A percentile compares a stretch with the other conserved stretches of the same genome.
phyloP scores from a whole-genome alignment of 768 basidiomycete genomes.

The Hericium coralloides region DNA sequence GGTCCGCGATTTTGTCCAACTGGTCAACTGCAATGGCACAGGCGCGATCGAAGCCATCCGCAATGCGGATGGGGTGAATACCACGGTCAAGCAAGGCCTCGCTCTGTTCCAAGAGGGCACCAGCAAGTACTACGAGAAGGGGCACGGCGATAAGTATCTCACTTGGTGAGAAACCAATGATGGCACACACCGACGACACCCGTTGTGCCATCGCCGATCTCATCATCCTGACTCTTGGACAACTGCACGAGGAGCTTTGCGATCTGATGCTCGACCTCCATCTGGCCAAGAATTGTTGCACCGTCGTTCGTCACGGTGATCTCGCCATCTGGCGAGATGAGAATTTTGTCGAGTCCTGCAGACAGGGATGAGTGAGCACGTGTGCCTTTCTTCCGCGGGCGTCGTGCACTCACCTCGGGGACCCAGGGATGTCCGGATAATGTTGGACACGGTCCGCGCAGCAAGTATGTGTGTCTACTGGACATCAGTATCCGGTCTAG shows the following conservation, averaged over 20 bases:
- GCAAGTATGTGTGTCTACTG: constrained; percentile 89
- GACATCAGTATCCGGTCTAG: constrained; percentile 4
- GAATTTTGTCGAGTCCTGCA: constrained; percentile 87
- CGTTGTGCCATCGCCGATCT: constrained; percentile 98
- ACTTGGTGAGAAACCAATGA: not conserved
- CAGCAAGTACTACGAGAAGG: constrained; percentile 68
- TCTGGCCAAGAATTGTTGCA: constrained; percentile 94
- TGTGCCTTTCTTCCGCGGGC: not conserved
- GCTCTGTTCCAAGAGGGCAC: constrained; percentile 91
- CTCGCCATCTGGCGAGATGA: constrained; percentile 94
- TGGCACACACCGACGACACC: constrained; percentile 87
- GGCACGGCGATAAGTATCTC: not conserved
- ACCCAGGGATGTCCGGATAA: constrained; percentile 90
- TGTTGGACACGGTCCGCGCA: constrained; percentile 87
- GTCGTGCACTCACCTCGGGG: constrained; percentile 63
- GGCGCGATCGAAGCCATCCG: constrained; percentile 96
- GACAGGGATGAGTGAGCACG: not conserved
- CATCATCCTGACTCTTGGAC: constrained; percentile 97
- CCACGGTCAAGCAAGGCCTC: constrained; percentile 97
- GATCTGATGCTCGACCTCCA: constrained; percentile 99
- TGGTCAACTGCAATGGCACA: constrained; percentile 86
- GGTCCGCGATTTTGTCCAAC: constrained; percentile 86
- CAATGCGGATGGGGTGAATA: constrained; percentile 97
- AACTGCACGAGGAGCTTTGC: constrained; percentile 95
- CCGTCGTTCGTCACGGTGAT: constrained; percentile 99